Evolutionary conservation across 1,284 basidiomycete species (phyloP).

Genomic region (Apiotrichum akiyoshidainum): DNA sequence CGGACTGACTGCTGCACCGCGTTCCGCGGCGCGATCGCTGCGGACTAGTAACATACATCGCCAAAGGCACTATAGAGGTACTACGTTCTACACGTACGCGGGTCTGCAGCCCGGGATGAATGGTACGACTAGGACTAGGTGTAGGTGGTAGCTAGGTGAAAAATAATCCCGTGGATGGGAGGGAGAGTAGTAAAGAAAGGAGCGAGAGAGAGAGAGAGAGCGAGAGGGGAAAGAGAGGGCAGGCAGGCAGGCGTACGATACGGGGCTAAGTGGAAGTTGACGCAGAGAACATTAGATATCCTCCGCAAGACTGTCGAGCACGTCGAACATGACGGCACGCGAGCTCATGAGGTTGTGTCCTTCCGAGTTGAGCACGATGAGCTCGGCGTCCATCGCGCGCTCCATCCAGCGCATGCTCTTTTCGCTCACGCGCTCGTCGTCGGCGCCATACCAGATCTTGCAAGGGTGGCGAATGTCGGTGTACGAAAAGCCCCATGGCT

Average conservation of each 20-base stretch:
- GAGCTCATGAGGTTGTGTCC: constrained; percentile 92
- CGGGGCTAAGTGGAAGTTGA: no score
- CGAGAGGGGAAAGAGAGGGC: background rate
- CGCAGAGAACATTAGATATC: constrained; percentile 25
- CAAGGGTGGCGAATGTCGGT: constrained; percentile 70
- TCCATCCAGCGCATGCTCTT: constrained; percentile 88
- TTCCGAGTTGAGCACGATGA: constrained; percentile 79
- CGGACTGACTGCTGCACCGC: no score
- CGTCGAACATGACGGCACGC: constrained; percentile 79
- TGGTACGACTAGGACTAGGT: no score
- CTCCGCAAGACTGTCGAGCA: constrained; percentile 61
- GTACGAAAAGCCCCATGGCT: constrained; percentile 53
- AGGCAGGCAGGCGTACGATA: no score
- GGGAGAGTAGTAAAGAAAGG: background rate
- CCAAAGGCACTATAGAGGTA: constrained; percentile 1
- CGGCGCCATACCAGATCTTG: constrained; percentile 87
- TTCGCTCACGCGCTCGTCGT: constrained; percentile 87
- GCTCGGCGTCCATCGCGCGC: constrained; percentile 71
- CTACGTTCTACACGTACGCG: constrained; percentile 1
- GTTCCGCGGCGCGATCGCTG: no score
- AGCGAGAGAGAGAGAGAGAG: no score
- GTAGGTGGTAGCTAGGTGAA: no score
- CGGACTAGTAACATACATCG: background rate
- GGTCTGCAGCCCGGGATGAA: no score
- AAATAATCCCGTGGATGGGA: no score